phyloP scores from a whole-genome alignment of 1,139 yeast species.

The Taphrina deformans region DNA sequence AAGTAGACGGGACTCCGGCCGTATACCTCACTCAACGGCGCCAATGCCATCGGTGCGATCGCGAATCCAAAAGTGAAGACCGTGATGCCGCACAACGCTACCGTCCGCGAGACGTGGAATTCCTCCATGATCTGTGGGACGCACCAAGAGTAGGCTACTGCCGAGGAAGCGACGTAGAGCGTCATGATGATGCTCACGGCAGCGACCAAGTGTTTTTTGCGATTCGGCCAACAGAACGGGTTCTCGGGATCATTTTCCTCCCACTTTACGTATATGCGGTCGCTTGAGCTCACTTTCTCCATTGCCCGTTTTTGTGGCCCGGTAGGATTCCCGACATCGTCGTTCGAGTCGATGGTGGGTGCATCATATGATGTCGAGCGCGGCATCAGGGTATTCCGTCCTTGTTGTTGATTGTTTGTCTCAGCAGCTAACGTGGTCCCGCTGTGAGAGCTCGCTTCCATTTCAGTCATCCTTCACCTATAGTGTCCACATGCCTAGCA shows the following conservation, averaged over 20 bases:
- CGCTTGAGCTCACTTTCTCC: not conserved
- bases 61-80: constrained; percentile 42
- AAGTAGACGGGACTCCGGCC: constrained; percentile 73
- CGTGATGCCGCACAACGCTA: constrained; percentile 28
- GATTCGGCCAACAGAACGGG: constrained; percentile 29
- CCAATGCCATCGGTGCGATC: constrained; percentile 71
- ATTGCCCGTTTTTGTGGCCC: not conserved
- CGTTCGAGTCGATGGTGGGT: not conserved
- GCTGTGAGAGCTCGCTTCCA: not conserved
- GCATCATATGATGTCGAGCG: not conserved
- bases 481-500: too few relatives aligned
- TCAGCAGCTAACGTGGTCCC: not conserved
- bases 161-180: constrained; percentile 19
- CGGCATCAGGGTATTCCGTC: not conserved
- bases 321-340: not conserved
- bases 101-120: constrained; percentile 30
- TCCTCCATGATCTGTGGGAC: constrained; percentile 11
- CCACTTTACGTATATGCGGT: constrained; percentile 31
- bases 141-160: constrained; percentile 26
- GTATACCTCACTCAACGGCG: constrained; percentile 60
- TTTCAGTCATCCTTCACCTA: not conserved
- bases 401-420: too few relatives aligned
- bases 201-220: constrained; percentile 22
- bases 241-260: constrained; percentile 29
- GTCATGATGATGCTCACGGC: constrained; percentile 19